Conservation (phyloP, 768 basidiomycete species). For the Lentinula sp. region DNA sequence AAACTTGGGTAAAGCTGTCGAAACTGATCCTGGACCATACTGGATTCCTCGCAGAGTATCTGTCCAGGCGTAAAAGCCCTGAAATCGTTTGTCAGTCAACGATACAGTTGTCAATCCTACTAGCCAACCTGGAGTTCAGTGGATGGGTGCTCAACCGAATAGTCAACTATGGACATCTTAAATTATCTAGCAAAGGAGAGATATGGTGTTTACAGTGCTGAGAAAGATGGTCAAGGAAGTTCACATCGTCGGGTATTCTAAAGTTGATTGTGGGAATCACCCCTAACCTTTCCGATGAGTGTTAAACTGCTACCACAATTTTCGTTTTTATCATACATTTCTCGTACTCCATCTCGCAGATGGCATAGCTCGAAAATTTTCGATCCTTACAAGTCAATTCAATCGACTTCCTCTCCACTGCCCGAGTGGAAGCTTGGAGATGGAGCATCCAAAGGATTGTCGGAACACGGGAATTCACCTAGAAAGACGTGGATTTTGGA, state of each 20-base stretch:
- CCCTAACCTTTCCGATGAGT: neutral
- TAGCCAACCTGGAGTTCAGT: neutral
- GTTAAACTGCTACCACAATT: neutral
- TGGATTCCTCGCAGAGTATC: conserved; percentile 62
- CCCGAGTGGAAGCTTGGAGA: conserved; percentile 38
- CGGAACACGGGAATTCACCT: conserved; percentile 24
- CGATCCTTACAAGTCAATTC: conserved; percentile 18
- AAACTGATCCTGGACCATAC: conserved; percentile 66
- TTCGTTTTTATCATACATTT: neutral
- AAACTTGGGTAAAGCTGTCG: conserved; percentile 58
- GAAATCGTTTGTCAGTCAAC: neutral
- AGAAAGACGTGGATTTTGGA: conserved; percentile 37
- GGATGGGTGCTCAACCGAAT: neutral
- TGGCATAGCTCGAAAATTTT: neutral
- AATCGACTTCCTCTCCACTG: conserved; percentile 29
- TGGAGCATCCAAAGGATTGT: conserved; percentile 25
- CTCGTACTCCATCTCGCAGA: neutral
- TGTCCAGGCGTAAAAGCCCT: conserved; percentile 62
- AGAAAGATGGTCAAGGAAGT: neutral
- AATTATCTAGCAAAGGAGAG: neutral
- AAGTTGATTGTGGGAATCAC: neutral
- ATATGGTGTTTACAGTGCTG: neutral
- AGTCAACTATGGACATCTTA: conserved; percentile 2
- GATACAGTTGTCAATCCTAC: neutral
- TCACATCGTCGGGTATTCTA: neutral